phyloP scores from a whole-genome alignment of 2,329 filamentous ascomycete species.

The Talaromyces atroroseus region DNA sequence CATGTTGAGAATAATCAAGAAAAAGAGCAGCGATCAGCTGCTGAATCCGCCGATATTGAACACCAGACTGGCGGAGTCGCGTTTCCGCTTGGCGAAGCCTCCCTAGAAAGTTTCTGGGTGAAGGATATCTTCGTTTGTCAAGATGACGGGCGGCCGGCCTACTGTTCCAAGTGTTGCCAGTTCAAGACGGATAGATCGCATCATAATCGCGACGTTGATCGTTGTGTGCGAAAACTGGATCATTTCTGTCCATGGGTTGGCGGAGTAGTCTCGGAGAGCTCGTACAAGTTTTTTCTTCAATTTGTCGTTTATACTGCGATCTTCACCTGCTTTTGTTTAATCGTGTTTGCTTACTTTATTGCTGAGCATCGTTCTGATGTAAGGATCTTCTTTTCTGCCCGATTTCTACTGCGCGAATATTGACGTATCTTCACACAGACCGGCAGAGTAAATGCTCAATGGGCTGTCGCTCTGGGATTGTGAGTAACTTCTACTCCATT shows the following conservation, averaged over 20 bases:
- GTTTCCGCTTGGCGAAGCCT: conserved; percentile 54
- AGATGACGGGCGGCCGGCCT: conserved; percentile 73
- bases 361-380: conserved; percentile 42
- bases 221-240: conserved; percentile 87
- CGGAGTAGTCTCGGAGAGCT: conserved; percentile 78
- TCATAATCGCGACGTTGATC: conserved; percentile 74
- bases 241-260: conserved; percentile 97
- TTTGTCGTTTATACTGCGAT: conserved; percentile 70
- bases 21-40: conserved; percentile 14
- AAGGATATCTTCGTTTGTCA: conserved; percentile 82
- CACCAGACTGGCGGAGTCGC: conserved; percentile 21
- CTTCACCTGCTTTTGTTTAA: conserved; percentile 61
- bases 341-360: conserved; percentile 60
- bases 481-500: conserved; percentile 28
- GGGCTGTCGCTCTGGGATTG: conserved; percentile 62
- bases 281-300: conserved; percentile 89
- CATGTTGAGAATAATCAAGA: conserved; percentile 23
- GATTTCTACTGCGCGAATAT: conserved; percentile 7
- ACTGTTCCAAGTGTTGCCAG: conserved; percentile 76
- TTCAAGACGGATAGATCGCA: conserved; percentile 87
- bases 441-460: conserved; percentile 51
- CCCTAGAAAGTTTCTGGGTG: conserved; percentile 70
- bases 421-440: conserved; percentile 29
- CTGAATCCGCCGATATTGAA: conserved; percentile 16
- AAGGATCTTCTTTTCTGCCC: conserved; percentile 1